A percentile compares a stretch with the other conserved stretches of the same genome.
Evolutionary conservation across 139 green algal species (phyloP).

Genomic region (Zygnema cylindricum): DNA sequence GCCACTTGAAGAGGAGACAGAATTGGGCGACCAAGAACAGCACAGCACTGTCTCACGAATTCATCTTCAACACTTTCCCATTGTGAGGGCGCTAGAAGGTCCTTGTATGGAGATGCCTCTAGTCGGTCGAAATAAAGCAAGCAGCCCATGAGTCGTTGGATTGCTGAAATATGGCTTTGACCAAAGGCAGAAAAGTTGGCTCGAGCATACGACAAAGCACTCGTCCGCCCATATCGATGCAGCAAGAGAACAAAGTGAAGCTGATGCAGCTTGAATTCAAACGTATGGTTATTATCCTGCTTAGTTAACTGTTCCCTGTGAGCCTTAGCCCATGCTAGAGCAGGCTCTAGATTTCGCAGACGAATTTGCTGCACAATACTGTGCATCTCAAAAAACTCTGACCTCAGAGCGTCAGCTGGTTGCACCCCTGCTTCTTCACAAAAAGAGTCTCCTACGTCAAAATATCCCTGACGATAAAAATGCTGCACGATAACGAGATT

Average conservation of each 20-base stretch:
- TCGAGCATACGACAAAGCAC: conserved; percentile 80
- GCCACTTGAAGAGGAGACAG: conserved; percentile 83
- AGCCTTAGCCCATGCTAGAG: conserved; percentile 81
- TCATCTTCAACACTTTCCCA: conserved; percentile 80
- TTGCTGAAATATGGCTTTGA: conserved; percentile 70
- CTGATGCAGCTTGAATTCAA: conserved; percentile 88
- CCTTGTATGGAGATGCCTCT: conserved; percentile 68
- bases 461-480: conserved; percentile 84
- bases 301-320: conserved; percentile 69
- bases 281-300: conserved; percentile 56
- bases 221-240: conserved; percentile 51
- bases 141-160: conserved; percentile 89
- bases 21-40: conserved; percentile 81
- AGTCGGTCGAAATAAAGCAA: conserved; percentile 75
- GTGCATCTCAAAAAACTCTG: conserved; percentile 75
- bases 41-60: conserved; percentile 84
- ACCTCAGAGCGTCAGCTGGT: conserved; percentile 64
- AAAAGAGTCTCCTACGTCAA: conserved; percentile 83
- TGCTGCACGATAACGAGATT: conserved; percentile 89
- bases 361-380: conserved; percentile 78
- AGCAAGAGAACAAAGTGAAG: conserved; percentile 84
- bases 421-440: conserved; percentile 77
- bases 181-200: conserved; percentile 74
- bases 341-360: conserved; percentile 64
- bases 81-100: conserved; percentile 68